Conservation (phyloP, 106 monocot genomes). For the Apostasia ramifera region DNA sequence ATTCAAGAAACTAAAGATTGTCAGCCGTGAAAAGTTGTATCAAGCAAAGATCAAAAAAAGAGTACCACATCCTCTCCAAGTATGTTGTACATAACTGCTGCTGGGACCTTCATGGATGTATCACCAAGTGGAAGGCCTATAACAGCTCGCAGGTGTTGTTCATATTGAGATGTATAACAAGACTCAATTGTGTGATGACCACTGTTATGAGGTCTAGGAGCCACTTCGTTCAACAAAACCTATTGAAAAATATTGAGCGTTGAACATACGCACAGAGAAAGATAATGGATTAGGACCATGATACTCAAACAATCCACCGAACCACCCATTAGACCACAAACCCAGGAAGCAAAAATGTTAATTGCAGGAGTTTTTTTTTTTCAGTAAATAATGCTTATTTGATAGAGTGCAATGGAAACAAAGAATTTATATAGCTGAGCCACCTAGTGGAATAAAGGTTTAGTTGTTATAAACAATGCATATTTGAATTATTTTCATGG, state of each 20-base stretch:
- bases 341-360: too few species aligned
- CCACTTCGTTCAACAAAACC: slow-evolving; percentile 97
- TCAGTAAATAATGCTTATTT: too few species aligned
- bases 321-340: too few species aligned
- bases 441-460: too few species aligned
- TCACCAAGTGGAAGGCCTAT: slow-evolving; percentile 92
- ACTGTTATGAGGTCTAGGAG: slow-evolving; percentile 98
- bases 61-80: slow-evolving; percentile 91
- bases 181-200: slow-evolving; percentile 98
- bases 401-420: too few species aligned
- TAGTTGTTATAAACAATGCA: too few species aligned
- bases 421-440: too few species aligned
- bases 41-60: background rate
- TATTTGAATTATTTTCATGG: too few species aligned
- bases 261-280: background rate
- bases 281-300: background rate
- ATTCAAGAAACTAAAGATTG: too few species aligned
- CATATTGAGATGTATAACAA: slow-evolving; percentile 97
- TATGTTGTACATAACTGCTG: slow-evolving; percentile 94
- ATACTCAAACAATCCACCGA: background rate
- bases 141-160: slow-evolving; percentile 90
- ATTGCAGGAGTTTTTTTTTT: too few species aligned
- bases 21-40: too few species aligned
- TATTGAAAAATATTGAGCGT: slow-evolving; percentile 15
- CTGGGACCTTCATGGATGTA: slow-evolving; percentile 82